Base-by-base conservation (phyloP, 2,329 filamentous ascomycete species). In the Didymella arachidicola region DNA sequence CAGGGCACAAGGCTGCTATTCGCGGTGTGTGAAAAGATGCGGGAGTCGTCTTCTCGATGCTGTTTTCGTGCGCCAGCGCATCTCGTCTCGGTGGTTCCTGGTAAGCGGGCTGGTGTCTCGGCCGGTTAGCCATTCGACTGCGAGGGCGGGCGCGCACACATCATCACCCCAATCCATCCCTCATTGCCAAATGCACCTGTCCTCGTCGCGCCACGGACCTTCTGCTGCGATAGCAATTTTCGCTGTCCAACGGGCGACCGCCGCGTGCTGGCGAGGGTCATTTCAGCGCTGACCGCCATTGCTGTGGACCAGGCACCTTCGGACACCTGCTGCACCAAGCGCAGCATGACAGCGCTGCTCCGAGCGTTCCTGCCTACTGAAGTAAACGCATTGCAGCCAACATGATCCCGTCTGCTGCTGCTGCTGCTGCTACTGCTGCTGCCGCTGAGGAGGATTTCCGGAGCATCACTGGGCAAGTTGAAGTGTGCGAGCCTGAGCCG, bases 401-500 rank as follows among this genome's bases (percentile, higher is more conserved):
- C 63, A 69, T 63, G 60, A 64, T 60, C 60, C 57, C 58, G 51
- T 45, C 53, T 16, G 49, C 64, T 50, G 56, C 53, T 57, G 41
- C 45, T 12, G 50, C 44, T 32, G 49, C 64, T 50, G 56, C 53
- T 57, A 22, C 45, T 12, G 50, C 44, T 32, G 41, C 45, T 12
- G 50, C 44, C 39, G 39, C 18, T 62, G 63, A 66, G 63, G 69
- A 66, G 63, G 69, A 62, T 63, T 78, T 75, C 60, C 72, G 72
- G 64, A 77, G 74, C 65, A 65, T 77, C 47, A 74, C 72, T 39
- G 77, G 74, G 60, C 70, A 70, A 55, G 57, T 59, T 38, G 71
- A 78, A 71, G 75, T 73, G 53, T 72, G 72, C 52, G 77, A 79
- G 65, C 72, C 72, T 53, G 77, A 79, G 66, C 77, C 77, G 38